Evolutionary conservation across 2,329 filamentous ascomycete genomes (phyloP).

Genomic region (Dactylella cylindrospora): DNA sequence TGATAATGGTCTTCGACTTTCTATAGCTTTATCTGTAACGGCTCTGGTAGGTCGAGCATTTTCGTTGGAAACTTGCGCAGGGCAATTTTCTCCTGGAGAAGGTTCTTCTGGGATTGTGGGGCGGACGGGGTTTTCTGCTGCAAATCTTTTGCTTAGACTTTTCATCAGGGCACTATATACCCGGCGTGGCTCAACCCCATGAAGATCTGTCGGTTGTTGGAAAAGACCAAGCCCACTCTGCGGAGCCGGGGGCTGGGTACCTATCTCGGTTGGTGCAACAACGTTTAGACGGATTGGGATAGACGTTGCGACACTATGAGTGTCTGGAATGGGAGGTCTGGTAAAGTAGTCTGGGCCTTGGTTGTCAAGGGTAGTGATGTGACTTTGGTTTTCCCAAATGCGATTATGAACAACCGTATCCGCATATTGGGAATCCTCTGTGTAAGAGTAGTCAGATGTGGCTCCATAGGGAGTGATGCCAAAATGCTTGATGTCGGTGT

Average conservation of each 20-base stretch:
- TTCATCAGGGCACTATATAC: constrained; percentile 39
- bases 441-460: constrained; percentile 9
- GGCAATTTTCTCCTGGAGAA: constrained; percentile 9
- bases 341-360: constrained; percentile 36
- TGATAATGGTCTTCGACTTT: constrained; percentile 23
- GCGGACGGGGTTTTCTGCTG: neutral
- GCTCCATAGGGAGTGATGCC: constrained; percentile 4
- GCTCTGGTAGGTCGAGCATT: constrained; percentile 13
- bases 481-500: constrained; percentile 33
- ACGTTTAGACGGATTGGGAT: constrained; percentile 3
- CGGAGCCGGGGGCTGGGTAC: neutral
- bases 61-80: constrained; percentile 13
- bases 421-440: constrained; percentile 23
- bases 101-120: constrained; percentile 23
- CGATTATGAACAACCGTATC: constrained; percentile 38
- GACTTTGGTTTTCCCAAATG: constrained; percentile 33
- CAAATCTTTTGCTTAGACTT: constrained; percentile 16
- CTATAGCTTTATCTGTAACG: constrained; percentile 22
- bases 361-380: constrained; percentile 26
- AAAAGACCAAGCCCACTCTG: constrained; percentile 23
- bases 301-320: constrained; percentile 3
- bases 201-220: constrained; percentile 13
- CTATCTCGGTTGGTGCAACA: constrained; percentile 5
- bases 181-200: constrained; percentile 22
- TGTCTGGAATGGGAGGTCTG: neutral